Percentiles rank a stretch among this genome's conserved stretches.
Conservation (phyloP, 257 asterid species). For the Nicotiana attenuata region DNA sequence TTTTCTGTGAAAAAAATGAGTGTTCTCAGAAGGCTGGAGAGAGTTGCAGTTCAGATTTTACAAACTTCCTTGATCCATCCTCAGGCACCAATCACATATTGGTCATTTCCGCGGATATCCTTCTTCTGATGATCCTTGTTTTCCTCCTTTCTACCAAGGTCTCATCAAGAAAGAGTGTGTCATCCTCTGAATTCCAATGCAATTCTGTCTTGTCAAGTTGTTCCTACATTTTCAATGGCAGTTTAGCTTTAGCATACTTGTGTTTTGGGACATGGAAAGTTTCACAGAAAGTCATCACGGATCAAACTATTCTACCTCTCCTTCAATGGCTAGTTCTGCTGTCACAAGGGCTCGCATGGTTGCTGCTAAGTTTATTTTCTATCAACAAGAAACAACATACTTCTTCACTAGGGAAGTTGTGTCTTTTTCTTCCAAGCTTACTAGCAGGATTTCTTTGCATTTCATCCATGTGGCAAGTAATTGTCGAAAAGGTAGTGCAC, state of each 20-base stretch:
- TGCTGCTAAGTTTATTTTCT: constrained; percentile 2
- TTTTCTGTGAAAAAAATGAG: constrained; percentile 19
- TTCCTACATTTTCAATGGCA: constrained; percentile 11
- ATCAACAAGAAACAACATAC: neutral
- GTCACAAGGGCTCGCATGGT: constrained; percentile 24
- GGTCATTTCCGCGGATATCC: constrained; percentile 13
- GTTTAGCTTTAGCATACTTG: constrained; percentile 13
- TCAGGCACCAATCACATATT: constrained; percentile 15
- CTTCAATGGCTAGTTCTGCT: constrained; percentile 11
- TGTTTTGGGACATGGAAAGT: constrained; percentile 13
- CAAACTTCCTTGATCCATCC: constrained; percentile 7
- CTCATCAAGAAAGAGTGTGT: neutral
- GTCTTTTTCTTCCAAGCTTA: constrained; percentile 6
- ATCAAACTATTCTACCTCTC: constrained; percentile 10
- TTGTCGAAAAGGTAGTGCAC: neutral
- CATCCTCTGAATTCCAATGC: neutral
- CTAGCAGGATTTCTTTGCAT: constrained; percentile 20
- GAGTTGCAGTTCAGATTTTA: neutral
- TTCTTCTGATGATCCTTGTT: constrained; percentile 12
- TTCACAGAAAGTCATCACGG: neutral
- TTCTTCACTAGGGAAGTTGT: neutral
- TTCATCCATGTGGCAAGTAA: constrained; percentile 8
- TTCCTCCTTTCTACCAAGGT: neutral
- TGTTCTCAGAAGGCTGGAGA: neutral
- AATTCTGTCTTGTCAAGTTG: constrained; percentile 1